Conservation (phyloP, 2,329 filamentous ascomycete species). For the Ascomycota sp. region DNA sequence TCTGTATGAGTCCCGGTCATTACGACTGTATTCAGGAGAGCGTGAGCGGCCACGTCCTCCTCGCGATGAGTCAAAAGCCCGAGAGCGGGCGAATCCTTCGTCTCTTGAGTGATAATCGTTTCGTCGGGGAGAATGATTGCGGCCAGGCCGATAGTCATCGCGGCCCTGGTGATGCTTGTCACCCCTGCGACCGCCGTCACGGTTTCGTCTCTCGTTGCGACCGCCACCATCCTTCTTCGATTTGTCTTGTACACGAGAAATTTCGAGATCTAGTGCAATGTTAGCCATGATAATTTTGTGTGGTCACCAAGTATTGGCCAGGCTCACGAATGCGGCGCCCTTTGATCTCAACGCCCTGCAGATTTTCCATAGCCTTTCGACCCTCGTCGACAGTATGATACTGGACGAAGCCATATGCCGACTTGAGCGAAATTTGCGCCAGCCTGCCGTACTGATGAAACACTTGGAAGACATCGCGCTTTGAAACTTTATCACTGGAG, state of each 20-base stretch:
- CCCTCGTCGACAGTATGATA: conserved; percentile 65
- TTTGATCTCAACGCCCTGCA: conserved; percentile 65
- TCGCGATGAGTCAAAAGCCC: conserved; percentile 18
- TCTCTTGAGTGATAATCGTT: conserved; percentile 39
- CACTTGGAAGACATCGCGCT: conserved; percentile 79
- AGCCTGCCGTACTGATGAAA: conserved; percentile 73
- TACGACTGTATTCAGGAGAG: conserved; percentile 32
- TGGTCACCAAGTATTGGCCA: background rate
- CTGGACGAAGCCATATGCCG: conserved; percentile 92
- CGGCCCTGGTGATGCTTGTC: conserved; percentile 27
- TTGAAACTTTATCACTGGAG: conserved; percentile 80
- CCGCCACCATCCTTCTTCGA: conserved; percentile 35
- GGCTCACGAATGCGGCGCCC: conserved; percentile 71
- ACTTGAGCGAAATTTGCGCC: conserved; percentile 90
- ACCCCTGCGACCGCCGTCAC: conserved; percentile 21
- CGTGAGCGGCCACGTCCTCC: conserved; percentile 43
- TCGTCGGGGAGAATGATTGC: conserved; percentile 37
- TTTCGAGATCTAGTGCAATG: conserved; percentile 45
- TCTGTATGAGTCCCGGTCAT: conserved; percentile 33
- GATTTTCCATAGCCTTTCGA: conserved; percentile 47
- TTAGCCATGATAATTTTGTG: conserved; percentile 13
- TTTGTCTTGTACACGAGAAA: conserved; percentile 74
- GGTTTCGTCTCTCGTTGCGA: conserved; percentile 38
- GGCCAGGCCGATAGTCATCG: conserved; percentile 45
- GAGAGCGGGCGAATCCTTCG: conserved; percentile 33